phyloP scores from a whole-genome alignment of 208 protist species.

The Leishmania lainsoni region DNA sequence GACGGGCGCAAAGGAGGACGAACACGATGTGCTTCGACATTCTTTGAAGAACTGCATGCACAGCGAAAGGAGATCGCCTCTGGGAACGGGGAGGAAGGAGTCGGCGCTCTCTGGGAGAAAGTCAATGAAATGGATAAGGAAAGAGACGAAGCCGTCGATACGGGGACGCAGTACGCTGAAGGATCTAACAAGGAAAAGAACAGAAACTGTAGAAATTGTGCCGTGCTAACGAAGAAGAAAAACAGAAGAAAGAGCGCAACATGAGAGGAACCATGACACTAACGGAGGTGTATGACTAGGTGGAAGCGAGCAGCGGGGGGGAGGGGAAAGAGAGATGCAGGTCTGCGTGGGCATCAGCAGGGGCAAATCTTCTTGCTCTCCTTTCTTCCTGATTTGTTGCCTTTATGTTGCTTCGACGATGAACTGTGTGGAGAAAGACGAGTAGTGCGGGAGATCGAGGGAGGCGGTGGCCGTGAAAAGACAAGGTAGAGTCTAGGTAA shows the following conservation, averaged over 20 bases:
- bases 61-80: not conserved
- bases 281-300: not conserved
- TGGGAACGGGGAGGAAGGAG: not conserved
- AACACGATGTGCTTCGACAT: not conserved
- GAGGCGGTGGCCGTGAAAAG: not conserved
- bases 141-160: not conserved
- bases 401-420: not conserved
- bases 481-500: not conserved
- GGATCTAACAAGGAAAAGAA: not conserved
- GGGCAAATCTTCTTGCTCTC: not conserved
- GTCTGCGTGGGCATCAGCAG: not conserved
- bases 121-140: not conserved
- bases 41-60: not conserved
- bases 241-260: not conserved
- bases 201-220: too few relatives aligned
- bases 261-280: not conserved
- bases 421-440: not conserved
- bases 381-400: not conserved
- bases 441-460: not conserved
- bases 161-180: not conserved
- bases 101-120: not conserved
- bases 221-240: not conserved
- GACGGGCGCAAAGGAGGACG: not conserved
- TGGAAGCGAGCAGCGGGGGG: not conserved
- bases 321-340: not conserved